Evolutionary conservation across 768 basidiomycete species (phyloP), one percentile per base, ranked within the genome.

Genomic region (Melanogaster broomeanus): DNA sequence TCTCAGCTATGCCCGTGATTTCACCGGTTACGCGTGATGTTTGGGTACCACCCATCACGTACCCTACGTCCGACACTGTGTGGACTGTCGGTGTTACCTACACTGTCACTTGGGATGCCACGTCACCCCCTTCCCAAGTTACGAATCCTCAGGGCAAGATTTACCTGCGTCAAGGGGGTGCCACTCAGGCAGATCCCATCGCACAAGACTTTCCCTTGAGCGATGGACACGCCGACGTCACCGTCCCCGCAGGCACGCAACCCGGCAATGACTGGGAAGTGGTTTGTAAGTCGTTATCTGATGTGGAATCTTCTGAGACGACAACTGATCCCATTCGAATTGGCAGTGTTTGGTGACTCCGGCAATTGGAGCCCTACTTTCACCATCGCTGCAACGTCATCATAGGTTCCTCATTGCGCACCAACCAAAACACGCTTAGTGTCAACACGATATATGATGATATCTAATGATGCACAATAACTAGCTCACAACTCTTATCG

Each of bases 291-390:
- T 75, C 33, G 15, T 35, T 27, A 25, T 11, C 8, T 11, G 0
- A 5, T 9, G 25, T 4, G 16, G 3, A 49, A 41, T 12, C 2
- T 6, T 24, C 27, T 33, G 19, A 41, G 22, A 4, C 11, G 51
- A 33, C 48, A 45, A 47, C 38, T 45, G 46, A 38, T 43, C 30
- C n/a, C 44, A 24, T 38, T 30, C 18, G 0, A 33, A 16, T 28
- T 24, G 43, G 28, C 45, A 81, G 80, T 82, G 40, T 73, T 81
- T 47, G 80, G 80, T 7, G 80, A 82, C 57, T 81, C 79, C 44
- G 80, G 80, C 28, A 77, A 82, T 58, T 74, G 67, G 45, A 75
- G 80, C 25, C 65, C 63, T 7, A 15, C 46, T 39, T 83, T 83
- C 58, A 71, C 70, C 12, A 83, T 84, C 51, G 4, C 37, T 15